Evolutionary conservation across 306 rosid genomes (phyloP), one percentile per base, ranked within the genome.

Genomic region (Abrus pulchellus): DNA sequence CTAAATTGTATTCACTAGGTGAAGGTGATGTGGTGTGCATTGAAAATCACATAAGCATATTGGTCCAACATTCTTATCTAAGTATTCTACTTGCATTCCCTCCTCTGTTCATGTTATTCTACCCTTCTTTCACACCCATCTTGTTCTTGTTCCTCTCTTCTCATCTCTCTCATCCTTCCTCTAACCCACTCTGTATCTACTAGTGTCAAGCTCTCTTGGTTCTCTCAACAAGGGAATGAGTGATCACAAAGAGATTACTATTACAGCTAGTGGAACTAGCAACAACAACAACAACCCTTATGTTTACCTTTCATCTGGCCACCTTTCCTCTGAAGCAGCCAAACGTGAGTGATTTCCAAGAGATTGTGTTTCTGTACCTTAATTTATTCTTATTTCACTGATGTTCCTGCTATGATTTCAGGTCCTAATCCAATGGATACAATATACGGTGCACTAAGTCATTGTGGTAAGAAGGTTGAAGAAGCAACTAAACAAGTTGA

Each of bases 401-500:
- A 11, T 57, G 34, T 63, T 77, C 27, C 7, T 36, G 13, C 41
- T 74, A 2, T 76, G 76, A 11, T 56, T 82, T 82, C 83, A 92
- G 94, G 84, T 82, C 76, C 85, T 5, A 80, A 69, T 80, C 74
- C 91, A 28, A 72, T 61, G 75, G 85, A 81, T 50, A 76, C 65
- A 43, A 30, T 90, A 61, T 29, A 64, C 53, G 86, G 74, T 28
- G 78, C 84, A 8, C 40, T 92, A 10, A 71, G 82, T 36, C 86
- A 76, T 0, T 94, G 90, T 44, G 71, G 88, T 50, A 90, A 82
- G 88, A 86, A 29, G 65, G 87, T 92, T 78, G 94, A 80, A 76
- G 83, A 53, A 55, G 92, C 83, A 74, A 80, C 90, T 6, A 90
- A 20, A 88, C 86, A 86, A 68, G 98, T 89, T 48, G 97, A 85